Evolutionary conservation across 2,329 filamentous ascomycete species (phyloP).

Genomic region (Pseudogymnoascus sp.): DNA sequence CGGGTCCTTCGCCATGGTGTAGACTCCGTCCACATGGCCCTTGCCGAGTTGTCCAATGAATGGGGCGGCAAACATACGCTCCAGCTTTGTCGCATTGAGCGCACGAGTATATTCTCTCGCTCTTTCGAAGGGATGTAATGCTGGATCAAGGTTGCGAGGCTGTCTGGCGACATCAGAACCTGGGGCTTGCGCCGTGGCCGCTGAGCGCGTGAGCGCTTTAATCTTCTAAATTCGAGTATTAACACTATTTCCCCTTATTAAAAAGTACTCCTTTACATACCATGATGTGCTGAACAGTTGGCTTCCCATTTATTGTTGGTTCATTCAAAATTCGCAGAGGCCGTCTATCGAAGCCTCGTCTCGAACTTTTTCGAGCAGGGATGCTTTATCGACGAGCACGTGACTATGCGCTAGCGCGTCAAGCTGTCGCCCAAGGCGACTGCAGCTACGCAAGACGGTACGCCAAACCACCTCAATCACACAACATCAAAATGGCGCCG

Average conservation of each 20-base stretch:
- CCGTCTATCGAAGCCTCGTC: constrained; percentile 5
- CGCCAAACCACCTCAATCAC: constrained; percentile 14
- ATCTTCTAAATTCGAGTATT: constrained; percentile 38
- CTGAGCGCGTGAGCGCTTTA: constrained; percentile 58
- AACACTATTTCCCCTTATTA: not conserved
- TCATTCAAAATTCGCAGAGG: not conserved
- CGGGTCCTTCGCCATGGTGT: constrained; percentile 72
- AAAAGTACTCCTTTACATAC: constrained; percentile 14
- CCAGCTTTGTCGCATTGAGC: constrained; percentile 79
- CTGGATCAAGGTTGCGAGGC: constrained; percentile 69
- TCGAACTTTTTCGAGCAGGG: constrained; percentile 11
- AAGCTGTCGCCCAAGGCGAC: constrained; percentile 10
- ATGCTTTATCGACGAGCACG: constrained; percentile 4
- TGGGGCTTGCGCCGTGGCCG: constrained; percentile 55
- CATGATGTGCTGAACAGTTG: constrained; percentile 21
- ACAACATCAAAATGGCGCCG: constrained; percentile 41
- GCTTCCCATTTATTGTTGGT: constrained; percentile 9
- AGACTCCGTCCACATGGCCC: constrained; percentile 88
- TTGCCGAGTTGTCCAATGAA: constrained; percentile 80
- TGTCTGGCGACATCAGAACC: constrained; percentile 57
- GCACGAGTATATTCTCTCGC: constrained; percentile 76
- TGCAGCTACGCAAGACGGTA: constrained; percentile 15
- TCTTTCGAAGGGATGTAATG: constrained; percentile 82
- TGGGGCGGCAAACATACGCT: constrained; percentile 81
- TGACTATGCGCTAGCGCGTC: constrained; percentile 8